phyloP scores from a whole-genome alignment of 768 basidiomycete species.

The Fomitopsis pulvina region DNA sequence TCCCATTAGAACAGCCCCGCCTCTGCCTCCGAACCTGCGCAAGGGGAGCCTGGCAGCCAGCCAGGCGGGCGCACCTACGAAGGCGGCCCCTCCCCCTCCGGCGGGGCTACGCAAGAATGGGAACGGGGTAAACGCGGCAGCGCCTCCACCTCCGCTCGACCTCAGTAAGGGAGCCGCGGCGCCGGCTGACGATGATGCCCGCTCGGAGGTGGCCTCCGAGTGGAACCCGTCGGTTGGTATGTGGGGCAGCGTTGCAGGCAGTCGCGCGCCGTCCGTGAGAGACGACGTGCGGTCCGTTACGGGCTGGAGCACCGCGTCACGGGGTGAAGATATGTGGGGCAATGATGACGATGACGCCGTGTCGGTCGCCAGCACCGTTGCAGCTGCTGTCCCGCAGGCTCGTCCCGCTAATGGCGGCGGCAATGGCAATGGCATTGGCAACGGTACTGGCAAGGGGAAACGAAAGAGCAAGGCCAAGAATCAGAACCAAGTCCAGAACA shows the following conservation, averaged over 20 bases:
- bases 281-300: not conserved
- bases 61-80: too few species aligned
- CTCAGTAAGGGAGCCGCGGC: too few species aligned
- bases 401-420: conserved; percentile 1
- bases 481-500: not conserved
- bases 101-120: too few species aligned
- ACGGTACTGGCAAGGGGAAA: not conserved
- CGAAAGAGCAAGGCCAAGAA: not conserved
- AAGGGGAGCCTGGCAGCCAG: too few species aligned
- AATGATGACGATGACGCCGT: not conserved
- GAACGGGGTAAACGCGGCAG: too few species aligned
- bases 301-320: not conserved
- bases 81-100: too few species aligned
- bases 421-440: not conserved
- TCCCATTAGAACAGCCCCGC: not conserved
- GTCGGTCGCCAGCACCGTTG: conserved; percentile 1
- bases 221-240: not conserved
- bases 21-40: not conserved
- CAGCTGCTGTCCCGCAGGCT: conserved; percentile 5
- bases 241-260: not conserved
- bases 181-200: too few species aligned
- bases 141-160: too few species aligned
- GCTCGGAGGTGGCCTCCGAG: too few species aligned
- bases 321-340: not conserved
- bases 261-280: not conserved